phyloP scores from a whole-genome alignment of 495 filamentous ascomycete species.

The Penicillium pulvis region DNA sequence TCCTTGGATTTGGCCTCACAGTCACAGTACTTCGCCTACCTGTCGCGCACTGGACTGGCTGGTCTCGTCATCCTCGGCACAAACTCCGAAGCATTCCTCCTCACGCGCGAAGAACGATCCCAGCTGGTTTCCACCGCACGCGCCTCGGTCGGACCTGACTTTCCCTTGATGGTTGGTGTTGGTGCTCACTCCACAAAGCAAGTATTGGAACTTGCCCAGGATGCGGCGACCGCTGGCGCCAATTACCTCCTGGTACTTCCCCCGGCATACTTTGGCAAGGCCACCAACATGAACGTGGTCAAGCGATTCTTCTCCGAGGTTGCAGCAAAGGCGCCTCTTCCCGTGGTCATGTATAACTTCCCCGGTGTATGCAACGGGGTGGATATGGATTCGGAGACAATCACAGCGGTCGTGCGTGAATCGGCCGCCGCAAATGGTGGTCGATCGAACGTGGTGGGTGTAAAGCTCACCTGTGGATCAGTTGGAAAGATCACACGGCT shows the following conservation, averaged over 20 bases:
- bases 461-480: conserved; percentile 70
- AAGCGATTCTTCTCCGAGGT: conserved; percentile 63
- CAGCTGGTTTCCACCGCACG: conserved; percentile 55
- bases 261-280: conserved; percentile 65
- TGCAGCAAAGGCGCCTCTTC: conserved; percentile 50
- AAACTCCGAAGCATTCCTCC: conserved; percentile 66
- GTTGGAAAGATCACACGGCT: conserved; percentile 67
- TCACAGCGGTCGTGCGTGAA: conserved; percentile 50
- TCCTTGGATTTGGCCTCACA: conserved; percentile 51
- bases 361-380: conserved; percentile 72
- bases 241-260: conserved; percentile 64
- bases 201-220: conserved; percentile 57
- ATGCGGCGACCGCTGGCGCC: conserved; percentile 59
- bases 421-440: conserved; percentile 49
- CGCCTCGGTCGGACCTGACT: conserved; percentile 48
- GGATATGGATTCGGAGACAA: conserved; percentile 64
- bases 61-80: conserved; percentile 65
- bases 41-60: conserved; percentile 53
- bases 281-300: conserved; percentile 58
- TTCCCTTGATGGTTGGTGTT: conserved; percentile 64
- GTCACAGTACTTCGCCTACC: conserved; percentile 57
- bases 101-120: conserved; percentile 61
- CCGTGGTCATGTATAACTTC: conserved; percentile 72
- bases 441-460: conserved; percentile 58
- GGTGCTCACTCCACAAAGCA: conserved; percentile 67